phyloP scores from a whole-genome alignment of 2,329 filamentous ascomycete genomes.

The Hyphodiscus sp. region DNA sequence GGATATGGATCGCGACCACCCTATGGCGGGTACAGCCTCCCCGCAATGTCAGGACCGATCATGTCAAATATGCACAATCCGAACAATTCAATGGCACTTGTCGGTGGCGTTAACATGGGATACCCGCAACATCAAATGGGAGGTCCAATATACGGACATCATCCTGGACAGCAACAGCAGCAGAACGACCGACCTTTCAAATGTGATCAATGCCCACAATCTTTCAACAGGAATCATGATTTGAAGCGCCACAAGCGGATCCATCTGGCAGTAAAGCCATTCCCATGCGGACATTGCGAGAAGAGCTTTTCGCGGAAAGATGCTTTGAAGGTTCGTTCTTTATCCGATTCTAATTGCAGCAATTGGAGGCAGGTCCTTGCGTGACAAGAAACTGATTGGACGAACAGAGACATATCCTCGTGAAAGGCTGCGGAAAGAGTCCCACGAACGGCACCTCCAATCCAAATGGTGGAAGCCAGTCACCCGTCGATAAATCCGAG shows the following conservation, averaged over 20 bases:
- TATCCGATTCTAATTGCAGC: slow-evolving; percentile 14
- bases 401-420: slow-evolving; percentile 56
- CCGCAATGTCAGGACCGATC: slow-evolving; percentile 59
- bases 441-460: slow-evolving; percentile 13
- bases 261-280: slow-evolving; percentile 91
- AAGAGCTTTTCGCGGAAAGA: slow-evolving; percentile 98
- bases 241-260: slow-evolving; percentile 94
- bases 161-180: slow-evolving; percentile 43
- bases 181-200: slow-evolving; percentile 84
- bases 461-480: slow-evolving; percentile 21
- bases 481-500: slow-evolving; percentile 26
- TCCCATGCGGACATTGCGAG: slow-evolving; percentile 83
- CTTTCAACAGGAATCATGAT: slow-evolving; percentile 95
- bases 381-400: slow-evolving; percentile 23
- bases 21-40: slow-evolving; percentile 48
- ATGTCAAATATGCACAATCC: slow-evolving; percentile 76
- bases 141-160: slow-evolving; percentile 52
- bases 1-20: slow-evolving; percentile 39
- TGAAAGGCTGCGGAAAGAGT: slow-evolving; percentile 58
- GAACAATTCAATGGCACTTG: slow-evolving; percentile 62
- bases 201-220: slow-evolving; percentile 86
- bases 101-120: slow-evolving; percentile 45
- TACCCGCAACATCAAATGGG: slow-evolving; percentile 44
- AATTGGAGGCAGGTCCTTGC: slow-evolving; percentile 9
- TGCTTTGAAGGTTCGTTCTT: slow-evolving; percentile 75